Base-by-base conservation (phyloP, 306 rosid species). In the Echinosophora koreensis region DNA sequence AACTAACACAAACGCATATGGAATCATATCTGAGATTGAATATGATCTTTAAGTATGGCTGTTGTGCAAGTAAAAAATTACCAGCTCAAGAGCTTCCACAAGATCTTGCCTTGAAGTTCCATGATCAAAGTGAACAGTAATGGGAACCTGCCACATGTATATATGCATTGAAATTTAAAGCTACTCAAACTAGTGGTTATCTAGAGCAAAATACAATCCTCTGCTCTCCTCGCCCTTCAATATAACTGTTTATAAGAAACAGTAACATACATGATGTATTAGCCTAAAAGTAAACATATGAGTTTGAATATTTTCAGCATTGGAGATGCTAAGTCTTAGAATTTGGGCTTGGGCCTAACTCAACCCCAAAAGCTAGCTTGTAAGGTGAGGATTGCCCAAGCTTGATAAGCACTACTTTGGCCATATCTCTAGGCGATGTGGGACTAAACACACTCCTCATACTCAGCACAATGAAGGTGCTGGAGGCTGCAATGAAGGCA, bases 71-170 rank as follows among this genome's bases (percentile, higher is more conserved):
- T 47, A 68, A 42, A 71, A 44, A 50, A 82, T 74, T 84, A 90
- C 98, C 92, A 86, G 84, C 81, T 94, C 98, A 81, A 92, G 78
- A 73, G 95, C 98, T 85, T 92, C 93, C 74, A 92, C 89, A 28
- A 92, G 91, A 69, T 94, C 95, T 79, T 84, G 87, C 86, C 81
- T 90, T 60, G 91, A 90, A 77, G 94, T 89, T 88, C 98, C 98
- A 57, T 94, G 98, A 84, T 94, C 98, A 78, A 92, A 92, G 86
- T 94, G 98, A 68, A 94, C 97, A 47, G 91, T 57, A 22, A 94
- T 80, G 54, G 98, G 98, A 70, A 94, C 98, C 98, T 94, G 89
- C 80, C 37, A 44, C 50, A 82, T 50, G 50, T 52, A 30, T 27
- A 67, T 71, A 62, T 8, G 37, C 52, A 77, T 66, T 70, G 55